Conservation (phyloP, 345 rosid genomes). For the Kernera saxatilis region DNA sequence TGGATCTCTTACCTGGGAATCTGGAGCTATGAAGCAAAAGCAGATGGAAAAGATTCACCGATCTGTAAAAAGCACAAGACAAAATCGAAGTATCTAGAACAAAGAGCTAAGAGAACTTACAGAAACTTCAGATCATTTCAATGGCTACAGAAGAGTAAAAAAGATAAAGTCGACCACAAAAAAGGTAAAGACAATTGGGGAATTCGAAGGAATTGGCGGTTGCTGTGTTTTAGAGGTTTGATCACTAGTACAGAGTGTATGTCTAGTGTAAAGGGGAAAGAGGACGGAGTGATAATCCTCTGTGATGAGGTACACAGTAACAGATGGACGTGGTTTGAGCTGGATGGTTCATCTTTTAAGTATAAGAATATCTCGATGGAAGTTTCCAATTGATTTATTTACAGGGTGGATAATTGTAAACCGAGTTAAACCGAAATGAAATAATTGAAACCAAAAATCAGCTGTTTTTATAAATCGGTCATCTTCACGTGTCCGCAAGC, state of each 20-base stretch:
- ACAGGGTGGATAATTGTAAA: neutral
- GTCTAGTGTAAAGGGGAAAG: conserved; percentile 18
- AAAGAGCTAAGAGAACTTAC: neutral
- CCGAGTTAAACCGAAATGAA: conserved; percentile 1
- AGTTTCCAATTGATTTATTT: neutral
- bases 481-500: neutral
- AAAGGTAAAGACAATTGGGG: neutral
- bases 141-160: conserved; percentile 1
- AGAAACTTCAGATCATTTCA: conserved; percentile 19
- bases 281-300: neutral
- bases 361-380: neutral
- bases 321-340: conserved; percentile 2
- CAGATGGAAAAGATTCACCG: neutral
- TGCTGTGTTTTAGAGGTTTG: conserved; percentile 23
- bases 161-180: neutral
- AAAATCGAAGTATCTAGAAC: neutral
- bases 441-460: neutral
- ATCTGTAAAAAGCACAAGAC: neutral
- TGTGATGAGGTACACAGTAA: neutral
- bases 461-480: neutral
- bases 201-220: conserved; percentile 24
- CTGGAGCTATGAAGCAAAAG: neutral
- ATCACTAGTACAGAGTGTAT: conserved; percentile 31
- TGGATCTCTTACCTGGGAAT: conserved; percentile 18
- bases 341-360: neutral